phyloP scores from a whole-genome alignment of 257 asterid genomes.

The Verbascum thapsus region DNA sequence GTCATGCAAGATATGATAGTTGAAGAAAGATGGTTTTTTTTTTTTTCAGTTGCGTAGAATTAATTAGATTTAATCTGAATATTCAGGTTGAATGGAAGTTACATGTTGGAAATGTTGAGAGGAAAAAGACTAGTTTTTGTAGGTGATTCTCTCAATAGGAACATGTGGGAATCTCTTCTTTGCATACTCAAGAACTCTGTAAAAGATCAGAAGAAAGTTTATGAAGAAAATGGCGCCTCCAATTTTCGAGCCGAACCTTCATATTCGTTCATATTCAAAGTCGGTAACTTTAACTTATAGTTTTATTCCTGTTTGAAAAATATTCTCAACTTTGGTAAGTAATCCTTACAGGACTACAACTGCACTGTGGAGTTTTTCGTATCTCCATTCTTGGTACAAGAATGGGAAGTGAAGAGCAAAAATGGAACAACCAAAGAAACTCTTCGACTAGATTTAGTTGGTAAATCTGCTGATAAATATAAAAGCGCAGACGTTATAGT shows the following conservation, averaged over 20 bases:
- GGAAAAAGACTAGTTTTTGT: conserved; percentile 47
- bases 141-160: conserved; percentile 77
- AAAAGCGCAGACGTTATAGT: conserved; percentile 59
- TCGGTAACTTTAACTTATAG: conserved; percentile 35
- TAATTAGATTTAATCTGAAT: conserved; percentile 3
- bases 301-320: too few relatives aligned
- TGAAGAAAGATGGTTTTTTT: too few relatives aligned
- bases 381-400: conserved; percentile 74
- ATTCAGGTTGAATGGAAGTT: conserved; percentile 40
- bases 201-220: conserved; percentile 57
- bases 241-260: conserved; percentile 62
- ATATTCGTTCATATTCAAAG: conserved; percentile 63
- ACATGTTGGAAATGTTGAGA: conserved; percentile 47
- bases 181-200: conserved; percentile 67
- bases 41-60: background rate
- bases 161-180: conserved; percentile 87
- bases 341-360: conserved; percentile 54
- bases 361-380: conserved; percentile 70
- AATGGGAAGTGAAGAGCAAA: conserved; percentile 50
- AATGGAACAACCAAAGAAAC: conserved; percentile 70
- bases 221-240: conserved; percentile 61
- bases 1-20: too few relatives aligned
- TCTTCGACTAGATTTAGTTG: conserved; percentile 64
- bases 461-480: conserved; percentile 51
- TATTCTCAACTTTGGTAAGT: background rate